Evolutionary conservation across 495 filamentous ascomycete species (phyloP).

Genomic region (Lasiosphaeria miniovina): DNA sequence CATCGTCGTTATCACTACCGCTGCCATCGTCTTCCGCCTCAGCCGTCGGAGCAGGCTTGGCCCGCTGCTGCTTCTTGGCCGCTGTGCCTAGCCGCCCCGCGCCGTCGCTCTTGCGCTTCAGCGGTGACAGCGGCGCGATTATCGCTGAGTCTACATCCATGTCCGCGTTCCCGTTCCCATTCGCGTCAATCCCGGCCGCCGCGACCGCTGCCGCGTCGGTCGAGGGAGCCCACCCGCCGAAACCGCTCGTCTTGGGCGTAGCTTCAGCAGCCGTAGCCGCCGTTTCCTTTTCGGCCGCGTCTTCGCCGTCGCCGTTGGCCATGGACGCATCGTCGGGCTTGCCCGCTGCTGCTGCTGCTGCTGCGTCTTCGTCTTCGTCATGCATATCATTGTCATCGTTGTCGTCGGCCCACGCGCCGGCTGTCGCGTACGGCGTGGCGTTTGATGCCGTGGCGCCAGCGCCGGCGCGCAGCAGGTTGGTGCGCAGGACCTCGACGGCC

Average conservation of each 20-base stretch:
- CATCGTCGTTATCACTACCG: conserved; percentile 25
- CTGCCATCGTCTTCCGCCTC: conserved; percentile 21
- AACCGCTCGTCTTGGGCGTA: neutral
- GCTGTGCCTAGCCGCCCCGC: neutral
- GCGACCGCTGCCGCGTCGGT: neutral
- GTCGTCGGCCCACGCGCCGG: too few species aligned
- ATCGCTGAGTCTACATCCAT: conserved; percentile 11
- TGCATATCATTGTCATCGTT: too few species aligned
- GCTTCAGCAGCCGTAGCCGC: too few species aligned
- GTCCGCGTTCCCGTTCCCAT: conserved; percentile 29
- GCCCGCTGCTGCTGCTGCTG: neutral
- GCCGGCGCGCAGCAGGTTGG: conserved; percentile 42
- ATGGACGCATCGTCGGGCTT: neutral
- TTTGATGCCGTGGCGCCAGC: neutral
- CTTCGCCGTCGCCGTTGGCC: neutral
- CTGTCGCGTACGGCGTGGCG: too few species aligned
- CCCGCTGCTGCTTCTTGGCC: conserved; percentile 10
- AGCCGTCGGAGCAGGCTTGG: neutral
- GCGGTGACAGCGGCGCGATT: conserved; percentile 14
- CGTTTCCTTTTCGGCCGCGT: neutral
- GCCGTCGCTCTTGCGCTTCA: conserved; percentile 42
- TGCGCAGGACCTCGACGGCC: conserved; percentile 64
- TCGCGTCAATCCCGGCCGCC: conserved; percentile 21
- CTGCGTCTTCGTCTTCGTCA: neutral
- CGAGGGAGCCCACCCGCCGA: neutral